Conservation (phyloP, 495 filamentous ascomycete genomes). For the Aspergillus affinis region DNA sequence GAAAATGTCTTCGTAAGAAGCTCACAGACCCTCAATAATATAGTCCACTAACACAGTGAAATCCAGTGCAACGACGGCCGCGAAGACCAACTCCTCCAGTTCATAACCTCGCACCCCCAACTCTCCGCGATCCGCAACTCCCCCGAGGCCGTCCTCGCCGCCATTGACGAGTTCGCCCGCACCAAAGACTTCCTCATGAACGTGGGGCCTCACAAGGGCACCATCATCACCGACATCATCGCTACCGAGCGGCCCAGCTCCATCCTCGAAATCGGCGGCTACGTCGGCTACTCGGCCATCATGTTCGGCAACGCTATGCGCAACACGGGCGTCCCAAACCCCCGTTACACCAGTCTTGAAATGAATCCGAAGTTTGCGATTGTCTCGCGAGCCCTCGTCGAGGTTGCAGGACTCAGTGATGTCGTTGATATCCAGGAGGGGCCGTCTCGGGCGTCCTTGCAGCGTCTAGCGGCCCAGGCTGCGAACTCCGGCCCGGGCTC, state of each 20-base stretch:
- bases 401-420: conserved; percentile 60
- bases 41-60: neutral
- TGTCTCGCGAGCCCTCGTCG: conserved; percentile 51
- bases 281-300: conserved; percentile 70
- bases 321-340: conserved; percentile 43
- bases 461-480: conserved; percentile 30
- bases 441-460: conserved; percentile 51
- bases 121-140: conserved; percentile 50
- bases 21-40: neutral
- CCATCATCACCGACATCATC: conserved; percentile 59
- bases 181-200: conserved; percentile 65
- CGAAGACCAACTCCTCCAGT: conserved; percentile 64
- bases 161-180: conserved; percentile 64
- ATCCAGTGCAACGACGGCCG: conserved; percentile 59
- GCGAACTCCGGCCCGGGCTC: conserved; percentile 23
- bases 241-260: conserved; percentile 52
- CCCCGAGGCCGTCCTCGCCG: conserved; percentile 56
- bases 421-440: conserved; percentile 61
- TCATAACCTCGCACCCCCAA: conserved; percentile 53
- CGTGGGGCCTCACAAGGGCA: conserved; percentile 65
- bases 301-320: conserved; percentile 59
- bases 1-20: conserved; percentile 11
- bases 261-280: conserved; percentile 72
- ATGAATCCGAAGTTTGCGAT: conserved; percentile 59
- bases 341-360: conserved; percentile 57